Evolutionary conservation across 2,329 filamentous ascomycete species (phyloP), one percentile per base, ranked within the genome.

Genomic region (Fragosphaeria purpurea): DNA sequence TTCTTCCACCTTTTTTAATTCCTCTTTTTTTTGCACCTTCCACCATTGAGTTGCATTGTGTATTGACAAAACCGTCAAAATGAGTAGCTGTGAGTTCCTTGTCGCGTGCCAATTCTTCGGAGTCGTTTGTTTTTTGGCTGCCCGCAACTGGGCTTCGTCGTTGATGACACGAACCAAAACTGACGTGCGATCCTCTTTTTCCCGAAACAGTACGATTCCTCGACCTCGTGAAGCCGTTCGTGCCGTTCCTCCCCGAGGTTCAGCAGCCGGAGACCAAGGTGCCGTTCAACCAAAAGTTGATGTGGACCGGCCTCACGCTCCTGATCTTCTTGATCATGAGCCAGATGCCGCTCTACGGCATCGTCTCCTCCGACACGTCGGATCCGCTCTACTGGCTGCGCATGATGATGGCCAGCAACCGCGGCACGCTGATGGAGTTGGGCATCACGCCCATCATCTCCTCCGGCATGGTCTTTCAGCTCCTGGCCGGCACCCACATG

Each of bases 281-380:
- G 53, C 88, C 90, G 61, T 98, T 98, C 84, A 94, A 97, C 79
- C 93, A 97, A 73, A 90, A 91, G 79, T 75, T 93, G 76, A 91
- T 91, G 87, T 93, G 87, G 87, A 93, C 87, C 59, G 87, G 85
- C 68, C 82, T 91, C 69, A 97, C 93, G 59, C 82, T 98, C 62
- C 77, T 98, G 70, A 94, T 97, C 75, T 98, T 98, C 82, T 76
- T 98, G 79, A 89, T 98, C 72, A 98, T 98, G 93, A 96, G 89
- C 76, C 93, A 96, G 76, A 97, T 98, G 93, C 90, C 93, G 58
- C 76, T 93, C 56, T 98, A 98, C 75, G 93, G 93, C 73, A 98
- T 98, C 71, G 94, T 98, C 66, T 98, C 93, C 51, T 98, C 93
- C 64, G 87, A 93, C 73, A 96, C 89, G 63, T 97, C 93, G 55